Base-by-base conservation (phyloP, 495 filamentous ascomycete species). In the Neurospora sp. region DNA sequence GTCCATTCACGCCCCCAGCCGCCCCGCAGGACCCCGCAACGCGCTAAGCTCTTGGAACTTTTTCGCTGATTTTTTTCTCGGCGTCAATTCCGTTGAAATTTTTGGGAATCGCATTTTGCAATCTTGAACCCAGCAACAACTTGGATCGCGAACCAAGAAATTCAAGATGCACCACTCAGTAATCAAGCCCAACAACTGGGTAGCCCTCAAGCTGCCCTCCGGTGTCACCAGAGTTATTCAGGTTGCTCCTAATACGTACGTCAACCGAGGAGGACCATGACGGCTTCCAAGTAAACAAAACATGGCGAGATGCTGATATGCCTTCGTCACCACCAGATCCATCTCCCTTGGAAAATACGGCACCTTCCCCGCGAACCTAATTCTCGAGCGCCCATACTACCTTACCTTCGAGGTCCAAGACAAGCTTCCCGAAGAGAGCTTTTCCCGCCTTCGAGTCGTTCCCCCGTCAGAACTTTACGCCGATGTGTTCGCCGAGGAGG, bases 271-370 rank as follows among this genome's bases (percentile, higher is more conserved):
- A 46, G 46, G 53, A 31, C 22, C 2, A 66, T 35, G 53, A 9
- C 53, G 27, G 1, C 7, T 18, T 66, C 27, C 1, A 18, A 18
- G 53, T 66, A 66, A 66, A 35, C 20, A 72, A 76, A 69, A 70
- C 75, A 73, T 69, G 74, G 69, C 41, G 39, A 39, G 69, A 10
- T 68, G 2, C 16, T 69, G 53, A 66, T 66, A 4, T 18, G 53
- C 12, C 53, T 66, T 16, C 6, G 16, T n/a, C 14, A 69, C 22
- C 31, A 74, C 22, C 78, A 98, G 94, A 22, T 91, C 87, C 37
- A 91, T 97, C 69, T 92, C 89, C 14, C 84, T 97, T 39, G 94
- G 93, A 40, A 97, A 97, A 88, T 97, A 92, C 78, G 96, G 96
- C 70, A 87, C 86, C 3, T 97, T 98, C 77, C 89, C 92, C 27